A percentile compares a stretch with the other conserved stretches of the same genome.
These are phyloP conservation scores for Prinsepia uniflora DNA, from an alignment of 306 rosid species.

Conservation along the genomic window DNA sequence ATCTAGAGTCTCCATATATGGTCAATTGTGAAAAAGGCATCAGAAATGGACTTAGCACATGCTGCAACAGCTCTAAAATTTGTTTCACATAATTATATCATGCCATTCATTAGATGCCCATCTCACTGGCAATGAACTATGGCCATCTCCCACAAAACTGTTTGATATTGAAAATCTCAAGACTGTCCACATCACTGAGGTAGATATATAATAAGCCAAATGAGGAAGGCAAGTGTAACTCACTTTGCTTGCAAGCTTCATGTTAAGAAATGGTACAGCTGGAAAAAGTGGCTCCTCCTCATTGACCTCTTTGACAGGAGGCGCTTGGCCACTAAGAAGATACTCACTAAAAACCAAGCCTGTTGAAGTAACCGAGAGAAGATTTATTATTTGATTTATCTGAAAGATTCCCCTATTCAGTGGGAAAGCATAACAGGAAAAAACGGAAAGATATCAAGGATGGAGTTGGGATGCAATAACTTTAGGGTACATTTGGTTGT, in stretches of 20 bases:
- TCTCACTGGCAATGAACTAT: too few species aligned
- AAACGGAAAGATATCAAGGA: not conserved
- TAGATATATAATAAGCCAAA: not conserved
- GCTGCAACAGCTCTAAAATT: too few species aligned
- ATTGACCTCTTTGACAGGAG: slow-evolving; percentile 81
- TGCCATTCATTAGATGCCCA: too few species aligned
- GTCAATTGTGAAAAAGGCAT: too few species aligned
- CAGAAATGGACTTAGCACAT: too few species aligned
- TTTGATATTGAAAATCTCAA: not conserved
- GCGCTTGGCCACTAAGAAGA: slow-evolving; percentile 83
- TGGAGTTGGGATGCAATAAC: not conserved
- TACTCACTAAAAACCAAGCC: slow-evolving; percentile 93
- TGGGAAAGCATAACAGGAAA: not conserved
- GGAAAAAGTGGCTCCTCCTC: slow-evolving; percentile 91
- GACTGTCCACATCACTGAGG: slow-evolving; percentile 3
- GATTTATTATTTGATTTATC: not conserved
- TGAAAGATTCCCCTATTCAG: not conserved
- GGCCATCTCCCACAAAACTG: too few species aligned
- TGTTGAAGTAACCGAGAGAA: slow-evolving; percentile 36
- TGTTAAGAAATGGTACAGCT: slow-evolving; percentile 56
- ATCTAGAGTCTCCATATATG: too few species aligned
- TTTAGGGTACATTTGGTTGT: not conserved
- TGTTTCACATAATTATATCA: too few species aligned
- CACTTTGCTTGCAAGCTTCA: slow-evolving; percentile 50
- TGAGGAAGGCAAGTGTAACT: slow-evolving; percentile 32